These are phyloP conservation scores for Suillus cothurnatus DNA, from an alignment of 768 basidiomycete species.

Conservation along the genomic window DNA sequence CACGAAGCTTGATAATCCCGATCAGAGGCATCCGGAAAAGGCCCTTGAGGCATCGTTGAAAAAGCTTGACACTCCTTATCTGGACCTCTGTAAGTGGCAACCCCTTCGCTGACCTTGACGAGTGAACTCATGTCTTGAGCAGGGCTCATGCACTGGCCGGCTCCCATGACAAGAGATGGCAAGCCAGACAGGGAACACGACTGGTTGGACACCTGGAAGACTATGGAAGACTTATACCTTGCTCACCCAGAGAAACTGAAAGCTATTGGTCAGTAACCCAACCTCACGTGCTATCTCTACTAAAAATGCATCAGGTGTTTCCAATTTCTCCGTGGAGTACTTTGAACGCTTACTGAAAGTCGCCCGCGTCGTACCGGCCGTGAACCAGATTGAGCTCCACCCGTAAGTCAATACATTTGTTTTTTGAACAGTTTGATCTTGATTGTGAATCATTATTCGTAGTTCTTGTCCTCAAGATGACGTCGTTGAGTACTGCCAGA, in stretches of 20 bases:
- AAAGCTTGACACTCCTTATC: conserved; percentile 70
- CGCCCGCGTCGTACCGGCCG: conserved; percentile 62
- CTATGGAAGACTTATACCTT: conserved; percentile 70
- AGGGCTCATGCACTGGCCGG: conserved; percentile 87
- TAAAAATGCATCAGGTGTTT: conserved; percentile 46
- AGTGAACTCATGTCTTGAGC: not conserved
- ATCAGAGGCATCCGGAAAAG: conserved; percentile 58
- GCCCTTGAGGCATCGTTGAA: conserved; percentile 72
- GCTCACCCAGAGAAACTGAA: conserved; percentile 70
- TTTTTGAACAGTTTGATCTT: not conserved
- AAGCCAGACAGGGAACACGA: conserved; percentile 55
- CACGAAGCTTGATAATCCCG: conserved; percentile 66
- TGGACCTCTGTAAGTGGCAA: conserved; percentile 67
- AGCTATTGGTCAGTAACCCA: conserved; percentile 60
- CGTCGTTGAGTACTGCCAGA: conserved; percentile 58
- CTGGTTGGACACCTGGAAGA: conserved; percentile 80
- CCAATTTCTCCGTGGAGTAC: conserved; percentile 70
- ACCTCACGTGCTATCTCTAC: not conserved
- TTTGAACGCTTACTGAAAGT: conserved; percentile 61
- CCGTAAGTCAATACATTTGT: conserved; percentile 45
- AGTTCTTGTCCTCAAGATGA: conserved; percentile 69
- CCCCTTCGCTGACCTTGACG: not conserved
- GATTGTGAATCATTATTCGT: conserved; percentile 14
- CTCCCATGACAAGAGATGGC: conserved; percentile 62
- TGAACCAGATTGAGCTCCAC: conserved; percentile 81